Base-by-base conservation (phyloP, 2,329 filamentous ascomycete genomes). In the Rhynchosporium secalis region DNA sequence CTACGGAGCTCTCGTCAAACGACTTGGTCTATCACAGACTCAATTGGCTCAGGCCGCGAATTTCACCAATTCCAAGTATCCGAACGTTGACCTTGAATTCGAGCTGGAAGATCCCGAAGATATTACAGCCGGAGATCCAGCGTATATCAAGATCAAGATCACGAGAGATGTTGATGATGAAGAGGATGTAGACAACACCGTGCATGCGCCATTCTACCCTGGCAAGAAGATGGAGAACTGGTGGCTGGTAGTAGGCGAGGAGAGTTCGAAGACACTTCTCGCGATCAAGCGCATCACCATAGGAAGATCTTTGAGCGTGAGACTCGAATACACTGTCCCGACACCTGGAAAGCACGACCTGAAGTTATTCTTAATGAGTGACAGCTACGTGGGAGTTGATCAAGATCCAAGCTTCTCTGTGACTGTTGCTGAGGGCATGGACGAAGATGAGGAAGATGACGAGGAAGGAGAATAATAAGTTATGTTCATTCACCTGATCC, bases 161-260 rank as follows among this genome's bases (percentile, higher is more conserved):
- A 87, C 91, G 70, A 89, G 95, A 38, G 92, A 96, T 71, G 79
- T 94, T 4, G 85, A 87, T 45, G 86, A 89, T 58, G 88, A 87
- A n/a, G 85, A 88, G 58, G 85, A 86, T 67, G 84, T 90, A 15
- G 92, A 97, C 74, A 85, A 89, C 1, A 88, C 87, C 1, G 96
- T 98, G 2, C 93, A 98, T 74, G 93, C 94, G 57, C 95, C 95
- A 0, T 99, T 98, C 81, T 99, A 95, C 75, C 93, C 95, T 0
- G 81, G 77, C 56, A 89, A 89, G 76, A 99, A 99, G 83, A 89
- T 91, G 80, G 95, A 99, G 82, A 96, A 95, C 74, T 99, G 93
- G 93, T 99, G 95, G 95, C 79, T 99, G 61, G 91, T 99, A 26
- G 91, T 99, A 40, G 94, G 93, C 36, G 93, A 98, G 70, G 92